A percentile compares a stretch with the other conserved stretches of the same genome.
Evolutionary conservation across 2,329 filamentous ascomycete genomes (phyloP).

Genomic region (Cladosporium sp.): DNA sequence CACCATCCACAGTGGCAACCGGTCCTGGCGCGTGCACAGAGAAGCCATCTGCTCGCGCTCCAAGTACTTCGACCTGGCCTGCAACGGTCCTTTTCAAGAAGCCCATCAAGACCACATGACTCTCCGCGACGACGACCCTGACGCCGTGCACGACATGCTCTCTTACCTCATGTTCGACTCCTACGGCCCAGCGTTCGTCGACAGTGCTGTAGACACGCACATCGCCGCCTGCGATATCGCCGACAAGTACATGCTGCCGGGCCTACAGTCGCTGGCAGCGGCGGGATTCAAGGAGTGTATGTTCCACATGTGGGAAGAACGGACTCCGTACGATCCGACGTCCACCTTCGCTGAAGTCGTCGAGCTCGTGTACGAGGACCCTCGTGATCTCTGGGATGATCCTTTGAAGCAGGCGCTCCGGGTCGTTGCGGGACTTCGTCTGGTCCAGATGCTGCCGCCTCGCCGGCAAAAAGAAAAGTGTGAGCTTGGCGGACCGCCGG

Average conservation of each 20-base stretch:
- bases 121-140: background rate
- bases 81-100: background rate
- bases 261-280: background rate
- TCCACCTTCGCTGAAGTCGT: background rate
- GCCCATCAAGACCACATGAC: background rate
- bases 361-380: background rate
- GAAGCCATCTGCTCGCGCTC: background rate
- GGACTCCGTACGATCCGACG: background rate
- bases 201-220: background rate
- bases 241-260: background rate
- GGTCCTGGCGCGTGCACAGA: background rate
- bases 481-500: background rate
- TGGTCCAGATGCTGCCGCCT: background rate
- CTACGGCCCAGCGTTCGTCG: background rate
- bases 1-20: background rate
- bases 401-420: background rate
- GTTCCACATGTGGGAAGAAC: background rate
- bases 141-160: background rate
- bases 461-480: background rate
- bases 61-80: background rate
- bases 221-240: background rate
- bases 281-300: background rate
- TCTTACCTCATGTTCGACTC: background rate
- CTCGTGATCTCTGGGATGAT: background rate
- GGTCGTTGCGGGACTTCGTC: background rate